A percentile compares a stretch with the other conserved stretches of the same genome.
phyloP scores from a whole-genome alignment of 441 rosid species.

The Flueggea neowawraea region DNA sequence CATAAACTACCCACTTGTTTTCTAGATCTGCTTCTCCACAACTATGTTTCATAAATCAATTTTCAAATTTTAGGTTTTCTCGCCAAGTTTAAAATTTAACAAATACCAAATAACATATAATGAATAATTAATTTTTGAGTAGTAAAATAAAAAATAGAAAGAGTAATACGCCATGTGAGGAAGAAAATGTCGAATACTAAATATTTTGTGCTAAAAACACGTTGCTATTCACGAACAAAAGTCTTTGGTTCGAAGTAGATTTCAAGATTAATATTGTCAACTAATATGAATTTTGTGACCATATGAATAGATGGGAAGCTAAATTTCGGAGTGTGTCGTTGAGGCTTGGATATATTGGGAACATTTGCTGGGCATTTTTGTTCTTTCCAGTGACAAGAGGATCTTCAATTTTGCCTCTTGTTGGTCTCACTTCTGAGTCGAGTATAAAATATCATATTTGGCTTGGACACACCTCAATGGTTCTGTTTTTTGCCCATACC shows the following conservation, averaged over 20 bases:
- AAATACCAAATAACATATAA: no score
- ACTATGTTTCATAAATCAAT: no score
- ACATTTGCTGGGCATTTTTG: constrained; percentile 51
- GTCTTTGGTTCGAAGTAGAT: no score
- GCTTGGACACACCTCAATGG: constrained; percentile 43
- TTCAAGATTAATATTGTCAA: neutral
- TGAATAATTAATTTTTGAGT: no score
- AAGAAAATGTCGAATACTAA: no score
- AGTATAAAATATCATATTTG: constrained; percentile 61
- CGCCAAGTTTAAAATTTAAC: no score
- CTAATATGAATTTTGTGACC: neutral
- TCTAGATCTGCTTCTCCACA: no score
- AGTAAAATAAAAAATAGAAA: no score
- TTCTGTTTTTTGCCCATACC: constrained; percentile 38
- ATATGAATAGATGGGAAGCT: constrained; percentile 39
- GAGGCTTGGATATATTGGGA: constrained; percentile 45
- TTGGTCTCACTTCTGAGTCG: constrained; percentile 54
- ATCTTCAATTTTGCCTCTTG: constrained; percentile 41
- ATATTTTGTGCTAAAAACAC: no score
- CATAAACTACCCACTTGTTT: neutral
- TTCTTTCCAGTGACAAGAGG: constrained; percentile 62
- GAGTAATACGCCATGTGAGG: no score
- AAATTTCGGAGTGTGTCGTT: constrained; percentile 38
- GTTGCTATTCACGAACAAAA: no score
- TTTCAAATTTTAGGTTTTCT: no score